A percentile compares a stretch with the other conserved stretches of the same genome.
These are phyloP conservation scores for Paxillus involutus DNA, from an alignment of 768 basidiomycete genomes.

Conservation along the genomic window DNA sequence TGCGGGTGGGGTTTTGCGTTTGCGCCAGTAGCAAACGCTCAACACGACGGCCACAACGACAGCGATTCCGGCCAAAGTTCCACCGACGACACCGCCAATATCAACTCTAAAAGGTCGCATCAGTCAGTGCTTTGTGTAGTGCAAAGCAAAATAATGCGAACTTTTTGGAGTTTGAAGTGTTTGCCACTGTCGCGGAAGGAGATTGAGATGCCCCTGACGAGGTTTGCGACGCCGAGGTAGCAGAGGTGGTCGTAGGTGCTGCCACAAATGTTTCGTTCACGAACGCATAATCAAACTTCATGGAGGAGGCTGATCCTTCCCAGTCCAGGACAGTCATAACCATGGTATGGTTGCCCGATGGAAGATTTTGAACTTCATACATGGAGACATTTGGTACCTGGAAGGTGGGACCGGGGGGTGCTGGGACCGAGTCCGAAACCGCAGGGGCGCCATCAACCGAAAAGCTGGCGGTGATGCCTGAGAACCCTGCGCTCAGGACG, in stretches of 20 bases:
- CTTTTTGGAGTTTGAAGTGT: conserved; percentile 1
- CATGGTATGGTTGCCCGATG: conserved; percentile 15
- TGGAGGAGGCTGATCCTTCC: conserved; percentile 11
- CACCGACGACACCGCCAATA: conserved; percentile 14
- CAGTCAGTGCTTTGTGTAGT: neutral
- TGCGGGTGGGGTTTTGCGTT: neutral
- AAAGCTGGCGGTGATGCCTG: conserved; percentile 24
- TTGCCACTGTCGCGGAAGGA: neutral
- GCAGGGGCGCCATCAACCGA: conserved; percentile 13
- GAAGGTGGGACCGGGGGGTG: conserved; percentile 12
- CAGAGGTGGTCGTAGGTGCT: conserved; percentile 1
- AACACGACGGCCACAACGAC: neutral
- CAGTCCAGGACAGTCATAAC: conserved; percentile 23
- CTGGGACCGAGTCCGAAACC: neutral
- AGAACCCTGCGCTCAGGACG: conserved; percentile 18
- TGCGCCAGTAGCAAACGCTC: conserved; percentile 8
- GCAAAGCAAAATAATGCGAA: neutral
- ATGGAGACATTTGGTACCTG: conserved; percentile 23
- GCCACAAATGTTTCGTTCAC: conserved; percentile 22
- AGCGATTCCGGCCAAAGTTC: conserved; percentile 10
- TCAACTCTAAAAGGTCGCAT: conserved; percentile 7
- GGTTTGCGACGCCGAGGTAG: neutral
- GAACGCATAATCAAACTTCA: conserved; percentile 29
- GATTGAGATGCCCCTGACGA: neutral
- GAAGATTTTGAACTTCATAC: conserved; percentile 16